These are phyloP conservation scores for Glycyrrhiza uralensis DNA, from an alignment of 306 rosid species.

Conservation along the genomic window DNA sequence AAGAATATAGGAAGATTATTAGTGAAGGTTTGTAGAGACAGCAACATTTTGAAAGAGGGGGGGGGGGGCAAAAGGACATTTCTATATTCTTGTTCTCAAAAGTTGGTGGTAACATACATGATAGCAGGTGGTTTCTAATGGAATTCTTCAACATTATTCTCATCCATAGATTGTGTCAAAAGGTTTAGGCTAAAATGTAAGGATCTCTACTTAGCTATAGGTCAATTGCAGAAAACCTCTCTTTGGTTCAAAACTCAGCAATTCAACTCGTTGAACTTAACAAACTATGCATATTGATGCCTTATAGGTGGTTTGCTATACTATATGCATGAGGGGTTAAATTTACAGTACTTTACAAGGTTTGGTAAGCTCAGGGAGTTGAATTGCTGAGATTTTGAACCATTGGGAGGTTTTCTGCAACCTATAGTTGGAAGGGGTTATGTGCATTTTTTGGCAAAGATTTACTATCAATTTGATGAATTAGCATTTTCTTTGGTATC, in stretches of 20 bases:
- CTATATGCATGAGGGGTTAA: neutral
- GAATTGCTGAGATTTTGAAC: neutral
- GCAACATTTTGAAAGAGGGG: neutral
- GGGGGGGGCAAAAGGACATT: neutral
- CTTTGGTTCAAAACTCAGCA: neutral
- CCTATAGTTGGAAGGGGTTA: slow-evolving; percentile 1
- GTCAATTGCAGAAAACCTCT: neutral
- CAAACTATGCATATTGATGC: neutral
- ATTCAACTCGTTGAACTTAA: neutral
- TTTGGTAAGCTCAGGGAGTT: neutral
- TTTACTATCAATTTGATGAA: neutral
- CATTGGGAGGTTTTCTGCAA: neutral
- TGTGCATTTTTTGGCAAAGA: neutral
- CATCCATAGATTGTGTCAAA: neutral
- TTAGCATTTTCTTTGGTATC: neutral
- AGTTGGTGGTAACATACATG: neutral
- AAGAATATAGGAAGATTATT: neutral
- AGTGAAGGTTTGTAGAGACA: neutral
- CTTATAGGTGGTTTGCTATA: neutral
- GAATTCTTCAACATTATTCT: neutral
- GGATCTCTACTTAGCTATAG: neutral
- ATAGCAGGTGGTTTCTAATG: neutral
- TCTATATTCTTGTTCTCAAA: neutral
- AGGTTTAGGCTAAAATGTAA: neutral
- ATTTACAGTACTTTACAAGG: neutral